These are phyloP conservation scores for Cudoniella acicularis DNA, from an alignment of 495 filamentous ascomycete genomes.

Conservation along the genomic window DNA sequence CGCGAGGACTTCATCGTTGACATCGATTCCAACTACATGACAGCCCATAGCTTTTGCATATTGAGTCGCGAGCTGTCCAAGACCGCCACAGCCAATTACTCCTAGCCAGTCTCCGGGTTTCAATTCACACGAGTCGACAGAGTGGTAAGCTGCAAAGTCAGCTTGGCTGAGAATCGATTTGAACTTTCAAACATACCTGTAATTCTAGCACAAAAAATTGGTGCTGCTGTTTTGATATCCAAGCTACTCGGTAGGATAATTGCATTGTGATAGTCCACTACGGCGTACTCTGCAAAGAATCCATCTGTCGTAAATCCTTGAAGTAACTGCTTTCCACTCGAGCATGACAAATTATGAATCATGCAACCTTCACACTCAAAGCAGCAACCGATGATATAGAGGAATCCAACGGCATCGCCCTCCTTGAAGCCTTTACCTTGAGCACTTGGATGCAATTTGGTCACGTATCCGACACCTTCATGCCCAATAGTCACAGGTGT, in stretches of 20 bases:
- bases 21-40: conserved; percentile 21
- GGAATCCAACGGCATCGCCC: conserved; percentile 34
- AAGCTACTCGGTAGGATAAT: conserved; percentile 29
- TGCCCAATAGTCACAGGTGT: conserved; percentile 34
- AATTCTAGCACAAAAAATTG: conserved; percentile 38
- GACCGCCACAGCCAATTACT: conserved; percentile 15
- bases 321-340: conserved; percentile 30
- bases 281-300: conserved; percentile 36
- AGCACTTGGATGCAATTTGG: conserved; percentile 28
- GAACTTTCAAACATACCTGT: conserved; percentile 16
- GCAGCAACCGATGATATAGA: conserved; percentile 35
- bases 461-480: conserved; percentile 36
- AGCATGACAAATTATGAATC: conserved; percentile 35
- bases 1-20: conserved; percentile 13
- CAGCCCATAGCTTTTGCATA: conserved; percentile 15
- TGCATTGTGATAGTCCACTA: conserved; percentile 36
- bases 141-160: conserved; percentile 28
- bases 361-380: conserved; percentile 37
- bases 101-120: conserved; percentile 27
- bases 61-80: conserved; percentile 16
- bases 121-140: conserved; percentile 36
- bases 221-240: conserved; percentile 29
- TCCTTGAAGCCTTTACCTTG: conserved; percentile 35
- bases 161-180: not conserved
- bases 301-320: conserved; percentile 37